These are phyloP conservation scores for Berberis vulgaris DNA, from an alignment of 164 flowering plant species.

Conservation along the genomic window DNA sequence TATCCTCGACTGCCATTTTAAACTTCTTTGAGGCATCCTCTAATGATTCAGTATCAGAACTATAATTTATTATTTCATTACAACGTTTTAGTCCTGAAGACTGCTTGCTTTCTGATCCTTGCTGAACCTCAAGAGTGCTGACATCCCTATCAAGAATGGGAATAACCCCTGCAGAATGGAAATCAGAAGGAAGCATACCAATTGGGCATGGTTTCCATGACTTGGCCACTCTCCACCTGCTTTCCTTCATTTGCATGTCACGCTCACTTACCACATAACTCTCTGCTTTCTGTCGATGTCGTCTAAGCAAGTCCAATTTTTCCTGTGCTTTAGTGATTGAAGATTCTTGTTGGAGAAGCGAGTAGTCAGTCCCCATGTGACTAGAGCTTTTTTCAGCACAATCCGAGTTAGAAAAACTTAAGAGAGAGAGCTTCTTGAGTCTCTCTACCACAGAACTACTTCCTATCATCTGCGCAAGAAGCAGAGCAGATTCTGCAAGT, in stretches of 20 bases:
- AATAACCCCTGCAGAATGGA: conserved; percentile 44
- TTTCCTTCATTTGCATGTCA: conserved; percentile 10
- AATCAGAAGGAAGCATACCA: conserved; percentile 60
- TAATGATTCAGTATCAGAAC: conserved; percentile 18
- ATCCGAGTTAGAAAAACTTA: conserved; percentile 13
- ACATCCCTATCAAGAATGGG: conserved; percentile 33
- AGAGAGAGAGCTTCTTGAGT: conserved; percentile 36
- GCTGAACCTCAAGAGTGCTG: background rate
- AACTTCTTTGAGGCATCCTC: conserved; percentile 27
- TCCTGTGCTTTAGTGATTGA: conserved; percentile 36
- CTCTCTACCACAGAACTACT: conserved; percentile 25
- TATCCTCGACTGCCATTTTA: conserved; percentile 21
- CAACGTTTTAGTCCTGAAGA: conserved; percentile 10
- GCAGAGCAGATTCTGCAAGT: conserved; percentile 37
- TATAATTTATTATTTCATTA: conserved; percentile 37
- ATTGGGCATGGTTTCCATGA: conserved; percentile 85
- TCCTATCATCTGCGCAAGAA: conserved; percentile 44
- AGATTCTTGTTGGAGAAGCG: conserved; percentile 29
- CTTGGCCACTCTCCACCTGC: conserved; percentile 48
- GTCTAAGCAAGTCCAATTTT: conserved; percentile 45
- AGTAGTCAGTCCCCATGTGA: conserved; percentile 4
- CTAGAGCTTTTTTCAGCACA: conserved; percentile 10
- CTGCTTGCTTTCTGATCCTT: conserved; percentile 13
- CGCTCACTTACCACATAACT: conserved; percentile 6
- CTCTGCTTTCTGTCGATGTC: conserved; percentile 1